phyloP scores from a whole-genome alignment of 495 filamentous ascomycete genomes.

The Lepidopterella palustris region DNA sequence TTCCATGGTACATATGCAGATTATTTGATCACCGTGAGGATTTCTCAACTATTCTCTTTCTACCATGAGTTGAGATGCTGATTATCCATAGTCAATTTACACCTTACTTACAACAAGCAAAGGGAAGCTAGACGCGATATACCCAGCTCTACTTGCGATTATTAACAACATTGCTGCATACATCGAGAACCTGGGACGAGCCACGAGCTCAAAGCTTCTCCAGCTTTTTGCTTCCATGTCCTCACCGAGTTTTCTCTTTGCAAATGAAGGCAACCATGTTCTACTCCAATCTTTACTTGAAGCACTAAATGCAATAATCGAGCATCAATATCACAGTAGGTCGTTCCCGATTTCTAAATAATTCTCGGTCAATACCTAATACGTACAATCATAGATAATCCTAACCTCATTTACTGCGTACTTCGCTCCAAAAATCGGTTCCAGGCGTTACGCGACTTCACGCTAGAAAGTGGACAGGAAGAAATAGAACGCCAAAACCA shows the following conservation, averaged over 20 bases:
- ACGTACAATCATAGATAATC: constrained; percentile 45
- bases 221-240: constrained; percentile 94
- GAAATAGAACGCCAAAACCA: constrained; percentile 80
- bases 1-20: constrained; percentile 93
- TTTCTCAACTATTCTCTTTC: background rate
- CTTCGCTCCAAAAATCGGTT: constrained; percentile 76
- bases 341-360: background rate
- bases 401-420: constrained; percentile 74
- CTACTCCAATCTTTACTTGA: constrained; percentile 79
- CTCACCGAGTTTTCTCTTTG: constrained; percentile 85
- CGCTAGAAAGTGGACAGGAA: constrained; percentile 88
- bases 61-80: background rate
- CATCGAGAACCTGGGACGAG: constrained; percentile 65
- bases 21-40: constrained; percentile 80
- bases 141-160: constrained; percentile 85
- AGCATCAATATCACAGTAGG: constrained; percentile 82
- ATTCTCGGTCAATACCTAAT: background rate
- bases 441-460: constrained; percentile 83
- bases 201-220: constrained; percentile 72
- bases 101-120: constrained; percentile 86
- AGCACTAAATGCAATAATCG: constrained; percentile 84
- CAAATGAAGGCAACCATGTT: constrained; percentile 86
- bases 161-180: constrained; percentile 89
- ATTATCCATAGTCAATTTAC: constrained; percentile 78
- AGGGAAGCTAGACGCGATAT: constrained; percentile 84